Percentiles rank a stretch among this genome's conserved stretches.
phyloP scores from a whole-genome alignment of 495 filamentous ascomycete genomes.

The Pseudomonodictys pantanalensis region DNA sequence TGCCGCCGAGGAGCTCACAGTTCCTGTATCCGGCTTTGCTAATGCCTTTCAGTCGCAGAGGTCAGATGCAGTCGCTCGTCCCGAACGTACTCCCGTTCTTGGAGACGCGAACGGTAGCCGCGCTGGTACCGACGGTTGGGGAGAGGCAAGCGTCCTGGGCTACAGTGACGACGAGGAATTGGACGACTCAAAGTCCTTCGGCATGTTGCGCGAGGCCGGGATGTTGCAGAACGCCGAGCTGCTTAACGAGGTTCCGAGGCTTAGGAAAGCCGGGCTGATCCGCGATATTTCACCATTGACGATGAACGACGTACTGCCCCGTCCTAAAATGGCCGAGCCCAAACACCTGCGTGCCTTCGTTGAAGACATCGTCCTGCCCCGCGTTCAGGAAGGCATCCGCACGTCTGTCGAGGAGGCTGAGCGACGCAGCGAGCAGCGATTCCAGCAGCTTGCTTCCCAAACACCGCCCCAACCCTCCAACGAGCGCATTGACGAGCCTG shows the following conservation, averaged over 20 bases:
- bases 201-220: slow-evolving; percentile 22
- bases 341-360: too few relatives aligned
- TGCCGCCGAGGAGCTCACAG: slow-evolving; percentile 12
- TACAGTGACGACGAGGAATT: background rate
- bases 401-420: too few relatives aligned
- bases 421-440: too few relatives aligned
- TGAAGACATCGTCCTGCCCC: too few relatives aligned
- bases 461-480: too few relatives aligned
- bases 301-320: background rate
- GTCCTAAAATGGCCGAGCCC: too few relatives aligned
- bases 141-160: background rate
- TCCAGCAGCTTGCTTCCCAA: too few relatives aligned
- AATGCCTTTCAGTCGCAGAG: slow-evolving; percentile 21
- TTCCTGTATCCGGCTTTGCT: slow-evolving; percentile 17
- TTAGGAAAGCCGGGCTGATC: background rate
- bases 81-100: background rate
- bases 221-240: too few relatives aligned
- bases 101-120: background rate
- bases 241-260: too few relatives aligned
- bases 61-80: slow-evolving; percentile 16
- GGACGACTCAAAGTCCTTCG: slow-evolving; percentile 27
- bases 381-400: too few relatives aligned
- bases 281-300: background rate
- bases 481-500: too few relatives aligned
- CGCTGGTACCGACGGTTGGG: background rate